These are phyloP conservation scores for Bryoerythrophyllum caledonicum DNA, from an alignment of 225 moss, liverwort and hornwort genomes.

Conservation along the genomic window DNA sequence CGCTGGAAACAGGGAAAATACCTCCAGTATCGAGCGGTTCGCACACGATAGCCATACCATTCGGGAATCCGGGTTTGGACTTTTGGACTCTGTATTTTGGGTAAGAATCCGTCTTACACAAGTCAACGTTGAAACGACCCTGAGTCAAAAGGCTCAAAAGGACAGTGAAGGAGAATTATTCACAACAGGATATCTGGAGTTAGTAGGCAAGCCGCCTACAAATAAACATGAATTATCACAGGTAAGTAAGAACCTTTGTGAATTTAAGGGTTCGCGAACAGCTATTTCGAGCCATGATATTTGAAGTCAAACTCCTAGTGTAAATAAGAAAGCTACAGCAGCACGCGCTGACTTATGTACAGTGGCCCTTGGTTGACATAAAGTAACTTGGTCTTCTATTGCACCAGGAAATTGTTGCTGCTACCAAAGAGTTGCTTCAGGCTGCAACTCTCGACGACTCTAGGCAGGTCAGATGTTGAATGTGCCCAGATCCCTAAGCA, in stretches of 20 bases:
- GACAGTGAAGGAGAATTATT: not conserved
- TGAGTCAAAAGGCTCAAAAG: not conserved
- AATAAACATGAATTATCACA: not conserved
- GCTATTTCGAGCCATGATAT: constrained; percentile 1
- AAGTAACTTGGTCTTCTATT: not conserved
- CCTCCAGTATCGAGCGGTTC: not conserved
- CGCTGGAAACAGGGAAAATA: not conserved
- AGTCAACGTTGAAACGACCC: constrained; percentile 20
- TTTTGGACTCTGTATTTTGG: not conserved
- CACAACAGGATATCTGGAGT: not conserved
- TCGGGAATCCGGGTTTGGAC: no score
- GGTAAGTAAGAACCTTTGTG: not conserved
- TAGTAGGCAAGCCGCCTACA: not conserved
- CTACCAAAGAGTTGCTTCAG: not conserved
- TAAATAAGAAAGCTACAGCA: not conserved
- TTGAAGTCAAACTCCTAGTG: not conserved
- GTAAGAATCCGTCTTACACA: not conserved
- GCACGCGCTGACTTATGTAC: constrained; percentile 16
- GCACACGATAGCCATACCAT: not conserved
- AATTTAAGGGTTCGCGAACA: constrained; percentile 6
- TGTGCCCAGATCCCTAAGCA: not conserved
- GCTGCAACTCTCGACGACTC: not conserved
- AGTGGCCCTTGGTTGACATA: not conserved
- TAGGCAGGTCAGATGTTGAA: constrained; percentile 6
- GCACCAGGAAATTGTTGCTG: not conserved